Evolutionary conservation across 1,139 yeast genomes (phyloP).

Genomic region (Pichia sp.): DNA sequence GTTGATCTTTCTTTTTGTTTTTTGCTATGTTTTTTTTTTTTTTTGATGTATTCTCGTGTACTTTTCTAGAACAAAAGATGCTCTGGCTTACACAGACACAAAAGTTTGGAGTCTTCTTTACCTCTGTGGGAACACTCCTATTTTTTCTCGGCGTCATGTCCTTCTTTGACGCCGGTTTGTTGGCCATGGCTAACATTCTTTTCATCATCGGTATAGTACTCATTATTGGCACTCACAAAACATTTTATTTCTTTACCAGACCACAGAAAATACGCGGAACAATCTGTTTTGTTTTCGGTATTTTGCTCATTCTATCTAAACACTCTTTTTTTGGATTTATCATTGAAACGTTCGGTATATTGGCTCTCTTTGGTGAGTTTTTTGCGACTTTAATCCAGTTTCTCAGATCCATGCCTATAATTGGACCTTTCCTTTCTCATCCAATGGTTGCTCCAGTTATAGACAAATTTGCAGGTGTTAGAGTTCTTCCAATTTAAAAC

Average conservation of each 20-base stretch:
- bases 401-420: conserved; percentile 76
- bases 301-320: conserved; percentile 65
- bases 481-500: conserved; percentile 54
- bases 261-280: conserved; percentile 87
- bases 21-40: too few relatives aligned
- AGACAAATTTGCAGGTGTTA: conserved; percentile 58
- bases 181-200: conserved; percentile 82
- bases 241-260: conserved; percentile 76
- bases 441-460: conserved; percentile 78
- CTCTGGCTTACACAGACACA: conserved; percentile 79
- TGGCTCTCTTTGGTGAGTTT: conserved; percentile 64
- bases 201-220: conserved; percentile 78
- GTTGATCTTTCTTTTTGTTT: too few relatives aligned
- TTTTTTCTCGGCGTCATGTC: conserved; percentile 79
- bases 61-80: conserved; percentile 34
- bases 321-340: conserved; percentile 80
- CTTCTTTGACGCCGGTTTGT: conserved; percentile 80
- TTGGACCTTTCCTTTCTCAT: conserved; percentile 79
- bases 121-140: conserved; percentile 75
- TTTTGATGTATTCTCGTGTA: too few relatives aligned
- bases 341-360: conserved; percentile 79
- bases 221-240: conserved; percentile 83
- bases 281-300: conserved; percentile 68
- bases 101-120: conserved; percentile 89
- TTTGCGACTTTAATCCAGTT: conserved; percentile 81